Evolutionary conservation across 1,284 basidiomycete genomes (phyloP), one percentile per base, ranked within the genome.

Genomic region (Trichosporon coremiiforme): DNA sequence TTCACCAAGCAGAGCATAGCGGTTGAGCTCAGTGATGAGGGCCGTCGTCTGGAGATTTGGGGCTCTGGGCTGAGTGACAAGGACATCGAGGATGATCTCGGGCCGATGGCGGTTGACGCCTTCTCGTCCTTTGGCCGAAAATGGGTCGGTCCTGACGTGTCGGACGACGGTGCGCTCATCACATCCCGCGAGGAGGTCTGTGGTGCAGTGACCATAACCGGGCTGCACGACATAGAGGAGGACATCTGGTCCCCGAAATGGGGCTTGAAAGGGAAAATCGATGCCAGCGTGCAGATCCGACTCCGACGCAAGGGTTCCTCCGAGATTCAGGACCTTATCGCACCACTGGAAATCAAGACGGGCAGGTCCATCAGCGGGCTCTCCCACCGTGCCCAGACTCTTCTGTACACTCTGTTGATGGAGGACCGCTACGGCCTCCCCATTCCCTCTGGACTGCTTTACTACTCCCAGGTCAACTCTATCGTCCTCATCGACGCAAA

Each of bases 321-420:
- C 10, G 64, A 68, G 57, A 73, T 67, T 15, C 76, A 78, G 47
- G 78, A 80, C 47, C 38, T 75, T 69, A 76, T 79, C 31, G 74
- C 78, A 76, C 94, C 96, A 1, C 89, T 99, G 64, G 97, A 99
- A 83, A 93, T 99, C 84, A 99, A 99, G 85, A 99, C 96, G 0
- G 96, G 97, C 1, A 86, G 91, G 66, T 83, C 90, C 1, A 84
- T 89, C 33, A 89, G 89, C 12, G 88, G 90, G 2, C 89, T 95
- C 87, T 93, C 96, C 75, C 97, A 99, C 82, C 90, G 95, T 55
- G 97, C 97, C 0, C 96, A 99, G 83, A 99, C 97, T 0, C 95
- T 98, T 90, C 85, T 99, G 7, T 99, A 99, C 80, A 98, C 94
- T 0, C 86, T 99, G 12, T 87, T 99, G 7, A 90, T 95, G 79